Evolutionary conservation across 2,329 filamentous ascomycete genomes (phyloP).

Genomic region (Cladosporium velox): DNA sequence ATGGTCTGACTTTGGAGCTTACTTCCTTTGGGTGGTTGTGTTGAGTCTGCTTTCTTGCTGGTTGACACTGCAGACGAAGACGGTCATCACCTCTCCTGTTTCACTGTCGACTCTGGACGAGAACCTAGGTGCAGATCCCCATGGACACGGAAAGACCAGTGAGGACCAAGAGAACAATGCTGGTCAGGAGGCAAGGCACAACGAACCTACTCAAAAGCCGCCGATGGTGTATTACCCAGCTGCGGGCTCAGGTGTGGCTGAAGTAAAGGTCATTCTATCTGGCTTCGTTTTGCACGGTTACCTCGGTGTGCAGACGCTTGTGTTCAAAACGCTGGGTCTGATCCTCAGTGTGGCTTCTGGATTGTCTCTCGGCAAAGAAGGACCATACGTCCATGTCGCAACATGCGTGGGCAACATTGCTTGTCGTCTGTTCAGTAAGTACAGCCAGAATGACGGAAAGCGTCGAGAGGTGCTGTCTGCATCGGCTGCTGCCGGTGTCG

Average conservation of each 20-base stretch:
- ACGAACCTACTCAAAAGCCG: conserved; percentile 48
- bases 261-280: conserved; percentile 96
- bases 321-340: conserved; percentile 80
- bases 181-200: conserved; percentile 45
- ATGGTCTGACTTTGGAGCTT: conserved; percentile 78
- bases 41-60: conserved; percentile 74
- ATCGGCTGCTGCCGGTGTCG: conserved; percentile 85
- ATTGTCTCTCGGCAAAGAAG: conserved; percentile 89
- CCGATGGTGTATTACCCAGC: conserved; percentile 95
- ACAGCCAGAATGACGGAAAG: conserved; percentile 91
- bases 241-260: conserved; percentile 92
- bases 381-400: conserved; percentile 96
- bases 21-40: conserved; percentile 68
- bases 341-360: conserved; percentile 90
- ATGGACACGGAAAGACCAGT: conserved; percentile 39
- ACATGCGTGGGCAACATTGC: conserved; percentile 94
- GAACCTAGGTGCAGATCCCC: conserved; percentile 74
- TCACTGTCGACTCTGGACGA: conserved; percentile 88
- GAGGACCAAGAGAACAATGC: conserved; percentile 42
- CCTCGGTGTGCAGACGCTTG: conserved; percentile 80
- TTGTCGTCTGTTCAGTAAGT: conserved; percentile 91
- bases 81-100: conserved; percentile 85
- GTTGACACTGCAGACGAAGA: conserved; percentile 87
- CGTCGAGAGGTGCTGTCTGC: conserved; percentile 91
- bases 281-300: conserved; percentile 97